Evolutionary conservation across 2,329 filamentous ascomycete genomes (phyloP).

Genomic region (Colletotrichum australisinense): DNA sequence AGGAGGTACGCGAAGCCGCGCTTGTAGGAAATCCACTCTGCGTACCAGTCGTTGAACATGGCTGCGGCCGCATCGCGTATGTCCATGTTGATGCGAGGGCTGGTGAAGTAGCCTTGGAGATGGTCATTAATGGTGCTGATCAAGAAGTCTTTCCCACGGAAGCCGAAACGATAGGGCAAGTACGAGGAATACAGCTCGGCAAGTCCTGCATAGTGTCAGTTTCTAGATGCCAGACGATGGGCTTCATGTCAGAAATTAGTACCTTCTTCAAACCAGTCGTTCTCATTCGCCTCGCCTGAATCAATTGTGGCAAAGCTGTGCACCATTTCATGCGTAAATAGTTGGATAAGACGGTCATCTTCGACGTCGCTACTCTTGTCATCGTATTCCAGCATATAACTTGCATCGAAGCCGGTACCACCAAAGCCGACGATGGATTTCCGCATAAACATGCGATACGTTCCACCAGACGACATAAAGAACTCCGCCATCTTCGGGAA

Average conservation of each 20-base stretch:
- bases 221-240: background rate
- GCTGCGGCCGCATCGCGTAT: constrained; percentile 21
- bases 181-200: constrained; percentile 32
- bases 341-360: constrained; percentile 13
- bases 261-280: constrained; percentile 36
- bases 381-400: constrained; percentile 35
- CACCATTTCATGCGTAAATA: constrained; percentile 37
- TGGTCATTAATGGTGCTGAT: constrained; percentile 21
- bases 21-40: constrained; percentile 30
- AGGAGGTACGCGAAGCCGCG: constrained; percentile 16
- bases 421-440: constrained; percentile 25
- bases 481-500: constrained; percentile 28
- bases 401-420: constrained; percentile 25
- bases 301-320: constrained; percentile 30
- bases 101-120: constrained; percentile 32
- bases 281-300: constrained; percentile 30
- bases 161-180: constrained; percentile 33
- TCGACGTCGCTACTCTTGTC: constrained; percentile 3
- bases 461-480: constrained; percentile 14
- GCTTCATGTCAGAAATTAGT: background rate
- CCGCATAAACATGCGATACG: constrained; percentile 36
- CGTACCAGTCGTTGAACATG: constrained; percentile 34
- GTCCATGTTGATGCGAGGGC: constrained; percentile 18
- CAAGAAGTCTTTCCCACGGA: constrained; percentile 28
- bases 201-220: constrained; percentile 9